Conservation (phyloP, 148 eudicot species). For the Nepenthes gracilis region DNA sequence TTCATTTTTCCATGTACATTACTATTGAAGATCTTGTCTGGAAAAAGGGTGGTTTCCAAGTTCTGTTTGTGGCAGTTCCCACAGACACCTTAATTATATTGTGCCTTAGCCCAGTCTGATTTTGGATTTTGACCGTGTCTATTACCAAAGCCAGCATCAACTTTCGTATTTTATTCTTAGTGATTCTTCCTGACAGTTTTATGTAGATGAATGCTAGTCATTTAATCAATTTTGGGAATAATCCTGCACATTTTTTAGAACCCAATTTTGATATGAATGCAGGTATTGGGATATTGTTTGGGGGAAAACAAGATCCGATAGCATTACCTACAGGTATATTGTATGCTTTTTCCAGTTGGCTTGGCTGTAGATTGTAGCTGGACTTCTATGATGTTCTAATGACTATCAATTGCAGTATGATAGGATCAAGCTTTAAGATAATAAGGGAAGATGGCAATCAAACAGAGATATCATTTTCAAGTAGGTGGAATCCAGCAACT, state of each 20-base stretch:
- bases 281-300: slow-evolving; percentile 50
- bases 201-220: not conserved
- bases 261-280: not conserved
- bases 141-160: too few relatives aligned
- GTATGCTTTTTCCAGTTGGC: not conserved
- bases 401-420: slow-evolving; percentile 24
- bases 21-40: too few relatives aligned
- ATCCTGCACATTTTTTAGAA: not conserved
- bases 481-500: slow-evolving; percentile 23
- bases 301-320: slow-evolving; percentile 2
- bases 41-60: too few relatives aligned
- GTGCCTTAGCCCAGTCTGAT: too few relatives aligned
- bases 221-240: too few relatives aligned
- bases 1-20: too few relatives aligned
- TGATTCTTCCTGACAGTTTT: not conserved
- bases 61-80: too few relatives aligned
- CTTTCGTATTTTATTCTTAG: too few relatives aligned
- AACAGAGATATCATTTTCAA: slow-evolving; percentile 52
- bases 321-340: slow-evolving; percentile 13
- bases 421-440: slow-evolving; percentile 33
- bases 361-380: not conserved
- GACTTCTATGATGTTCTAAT: not conserved
- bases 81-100: too few relatives aligned
- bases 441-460: slow-evolving; percentile 31
- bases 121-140: too few relatives aligned